Conservation (phyloP, 2,329 filamentous ascomycete species). For the Curvularia hawaiiensis region DNA sequence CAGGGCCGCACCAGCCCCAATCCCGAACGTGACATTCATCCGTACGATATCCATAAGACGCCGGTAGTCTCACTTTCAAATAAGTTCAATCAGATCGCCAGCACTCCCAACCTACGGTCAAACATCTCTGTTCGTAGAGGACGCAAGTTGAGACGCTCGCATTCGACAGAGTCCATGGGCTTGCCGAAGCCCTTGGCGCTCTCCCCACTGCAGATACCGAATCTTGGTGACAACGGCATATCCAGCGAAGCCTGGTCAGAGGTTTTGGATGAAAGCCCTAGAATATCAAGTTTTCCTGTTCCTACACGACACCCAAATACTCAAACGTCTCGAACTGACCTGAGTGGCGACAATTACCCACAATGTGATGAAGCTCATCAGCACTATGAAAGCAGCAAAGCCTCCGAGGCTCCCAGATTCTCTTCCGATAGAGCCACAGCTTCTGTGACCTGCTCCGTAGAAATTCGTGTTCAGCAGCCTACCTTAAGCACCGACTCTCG, state of each 20-base stretch:
- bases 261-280: constrained; percentile 37
- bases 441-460: constrained; percentile 11
- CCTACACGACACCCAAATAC: constrained; percentile 22
- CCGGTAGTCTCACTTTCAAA: constrained; percentile 21
- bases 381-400: background rate
- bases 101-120: constrained; percentile 37
- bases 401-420: background rate
- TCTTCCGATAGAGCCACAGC: background rate
- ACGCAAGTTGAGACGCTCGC: constrained; percentile 34
- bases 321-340: constrained; percentile 17
- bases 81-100: constrained; percentile 35
- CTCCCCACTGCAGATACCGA: constrained; percentile 37
- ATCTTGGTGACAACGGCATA: constrained; percentile 29
- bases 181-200: constrained; percentile 28
- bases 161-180: constrained; percentile 37
- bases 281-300: constrained; percentile 34
- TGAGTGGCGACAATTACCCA: background rate
- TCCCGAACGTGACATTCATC: constrained; percentile 17
- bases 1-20: constrained; percentile 20
- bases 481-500: constrained; percentile 22
- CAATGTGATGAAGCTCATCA: background rate
- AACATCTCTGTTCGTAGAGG: constrained; percentile 21
- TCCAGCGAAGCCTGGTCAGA: constrained; percentile 37
- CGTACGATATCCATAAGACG: constrained; percentile 31
- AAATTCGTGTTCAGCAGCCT: constrained; percentile 30